Conservation (phyloP, 2,329 filamentous ascomycete genomes). For the Lachnellula cervina region DNA sequence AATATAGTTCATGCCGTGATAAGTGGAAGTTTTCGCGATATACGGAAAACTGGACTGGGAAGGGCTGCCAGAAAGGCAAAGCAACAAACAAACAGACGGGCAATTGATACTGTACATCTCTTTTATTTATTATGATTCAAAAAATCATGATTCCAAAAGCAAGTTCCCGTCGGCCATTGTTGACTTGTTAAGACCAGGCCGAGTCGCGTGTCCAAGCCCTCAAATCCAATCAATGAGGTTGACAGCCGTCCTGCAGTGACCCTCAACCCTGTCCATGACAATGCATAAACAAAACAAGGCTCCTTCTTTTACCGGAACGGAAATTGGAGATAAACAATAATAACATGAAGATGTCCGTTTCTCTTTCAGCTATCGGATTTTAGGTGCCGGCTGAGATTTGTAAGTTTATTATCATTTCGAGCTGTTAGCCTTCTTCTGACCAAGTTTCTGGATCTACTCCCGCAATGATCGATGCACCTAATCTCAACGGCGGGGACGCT, state of each 20-base stretch:
- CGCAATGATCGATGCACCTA: constrained; percentile 1
- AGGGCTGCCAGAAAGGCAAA: too few species aligned
- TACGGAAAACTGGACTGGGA: too few species aligned
- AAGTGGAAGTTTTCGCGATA: neutral
- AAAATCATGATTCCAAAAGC: constrained; percentile 11
- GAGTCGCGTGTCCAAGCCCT: constrained; percentile 10
- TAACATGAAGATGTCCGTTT: neutral
- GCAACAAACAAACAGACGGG: constrained; percentile 2
- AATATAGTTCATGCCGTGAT: neutral
- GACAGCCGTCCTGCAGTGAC: constrained; percentile 7
- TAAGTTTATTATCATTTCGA: neutral
- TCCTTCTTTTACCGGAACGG: constrained; percentile 1
- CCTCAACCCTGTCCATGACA: constrained; percentile 9
- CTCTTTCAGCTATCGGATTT: neutral
- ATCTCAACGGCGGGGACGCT: constrained; percentile 8
- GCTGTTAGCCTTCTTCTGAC: neutral
- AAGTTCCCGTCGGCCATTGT: constrained; percentile 9
- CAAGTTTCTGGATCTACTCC: neutral
- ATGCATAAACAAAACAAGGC: neutral
- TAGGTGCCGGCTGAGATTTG: neutral
- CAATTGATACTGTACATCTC: neutral
- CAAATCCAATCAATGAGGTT: constrained; percentile 16
- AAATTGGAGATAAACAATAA: neutral
- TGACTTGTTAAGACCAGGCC: constrained; percentile 13
- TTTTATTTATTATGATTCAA: too few species aligned